Conservation (phyloP, 2,329 filamentous ascomycete species). For the Ophiostoma quercus region DNA sequence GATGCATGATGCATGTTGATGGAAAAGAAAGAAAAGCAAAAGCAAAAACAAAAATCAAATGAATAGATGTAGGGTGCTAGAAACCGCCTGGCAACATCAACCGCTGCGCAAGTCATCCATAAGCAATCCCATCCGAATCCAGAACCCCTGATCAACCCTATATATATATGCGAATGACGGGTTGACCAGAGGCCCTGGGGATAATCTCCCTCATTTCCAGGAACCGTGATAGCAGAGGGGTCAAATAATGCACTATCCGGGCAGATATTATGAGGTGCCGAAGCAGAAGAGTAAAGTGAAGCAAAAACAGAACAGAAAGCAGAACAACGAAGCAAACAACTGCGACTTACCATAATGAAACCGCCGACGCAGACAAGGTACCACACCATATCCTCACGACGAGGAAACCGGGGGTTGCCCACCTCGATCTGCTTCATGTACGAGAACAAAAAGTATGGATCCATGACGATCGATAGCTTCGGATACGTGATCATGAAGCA, state of each 20-base stretch:
- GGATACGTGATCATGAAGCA: conserved; percentile 42
- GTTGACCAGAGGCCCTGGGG: conserved; percentile 55
- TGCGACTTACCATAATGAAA: conserved; percentile 69
- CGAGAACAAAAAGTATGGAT: conserved; percentile 73
- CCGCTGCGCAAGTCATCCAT: conserved; percentile 61
- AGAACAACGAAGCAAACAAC: conserved; percentile 26
- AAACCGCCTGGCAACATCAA: conserved; percentile 54
- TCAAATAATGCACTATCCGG: conserved; percentile 58
- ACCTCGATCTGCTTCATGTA: conserved; percentile 72
- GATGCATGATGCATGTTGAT: neutral
- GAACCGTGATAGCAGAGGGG: conserved; percentile 73
- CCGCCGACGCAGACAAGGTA: conserved; percentile 70
- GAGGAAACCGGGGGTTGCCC: conserved; percentile 63
- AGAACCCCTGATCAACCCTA: conserved; percentile 58
- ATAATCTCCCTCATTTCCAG: conserved; percentile 78
- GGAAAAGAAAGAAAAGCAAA: neutral
- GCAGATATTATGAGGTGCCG: conserved; percentile 62
- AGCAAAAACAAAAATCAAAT: conserved; percentile 34
- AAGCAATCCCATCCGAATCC: conserved; percentile 69
- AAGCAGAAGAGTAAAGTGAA: conserved; percentile 12
- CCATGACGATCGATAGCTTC: conserved; percentile 54
- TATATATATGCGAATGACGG: conserved; percentile 60
- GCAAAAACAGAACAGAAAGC: conserved; percentile 13
- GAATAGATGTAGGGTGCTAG: conserved; percentile 55
- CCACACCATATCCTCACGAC: conserved; percentile 72